Evolutionary conservation across 331 rosid species (phyloP).

Genomic region (Prunus yedoensis): DNA sequence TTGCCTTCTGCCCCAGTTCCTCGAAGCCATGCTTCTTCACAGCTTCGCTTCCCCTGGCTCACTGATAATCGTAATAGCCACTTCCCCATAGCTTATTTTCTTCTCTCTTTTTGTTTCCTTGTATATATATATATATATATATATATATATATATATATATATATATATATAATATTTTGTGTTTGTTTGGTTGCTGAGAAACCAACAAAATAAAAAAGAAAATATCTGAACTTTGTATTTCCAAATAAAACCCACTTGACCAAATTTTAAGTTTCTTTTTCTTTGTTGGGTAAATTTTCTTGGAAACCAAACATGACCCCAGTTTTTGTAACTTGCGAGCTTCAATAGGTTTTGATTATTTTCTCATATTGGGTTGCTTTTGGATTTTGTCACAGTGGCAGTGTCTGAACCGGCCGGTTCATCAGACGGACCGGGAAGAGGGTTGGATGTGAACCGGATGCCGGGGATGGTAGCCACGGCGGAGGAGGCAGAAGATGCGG

Average conservation of each 20-base stretch:
- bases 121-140: no score
- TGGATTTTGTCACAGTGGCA: slow-evolving; percentile 33
- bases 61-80: slow-evolving; percentile 42
- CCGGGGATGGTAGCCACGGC: slow-evolving; percentile 22
- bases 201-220: background rate
- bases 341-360: background rate
- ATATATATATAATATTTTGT: no score
- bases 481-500: slow-evolving; percentile 51
- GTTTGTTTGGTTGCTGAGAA: slow-evolving; percentile 10
- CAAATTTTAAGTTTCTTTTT: background rate
- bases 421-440: slow-evolving; percentile 38
- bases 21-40: slow-evolving; percentile 40
- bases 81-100: background rate
- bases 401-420: slow-evolving; percentile 41
- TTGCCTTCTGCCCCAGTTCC: slow-evolving; percentile 72
- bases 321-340: background rate
- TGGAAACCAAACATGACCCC: no score
- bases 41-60: slow-evolving; percentile 73
- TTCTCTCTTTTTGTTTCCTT: background rate
- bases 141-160: no score
- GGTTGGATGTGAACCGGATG: slow-evolving; percentile 54
- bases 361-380: background rate
- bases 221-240: background rate
- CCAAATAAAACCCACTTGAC: background rate
- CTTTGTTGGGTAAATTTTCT: no score